These are phyloP conservation scores for Entomophthora muscae DNA, from an alignment of 371 early-diverging fungal species.

Conservation along the genomic window DNA sequence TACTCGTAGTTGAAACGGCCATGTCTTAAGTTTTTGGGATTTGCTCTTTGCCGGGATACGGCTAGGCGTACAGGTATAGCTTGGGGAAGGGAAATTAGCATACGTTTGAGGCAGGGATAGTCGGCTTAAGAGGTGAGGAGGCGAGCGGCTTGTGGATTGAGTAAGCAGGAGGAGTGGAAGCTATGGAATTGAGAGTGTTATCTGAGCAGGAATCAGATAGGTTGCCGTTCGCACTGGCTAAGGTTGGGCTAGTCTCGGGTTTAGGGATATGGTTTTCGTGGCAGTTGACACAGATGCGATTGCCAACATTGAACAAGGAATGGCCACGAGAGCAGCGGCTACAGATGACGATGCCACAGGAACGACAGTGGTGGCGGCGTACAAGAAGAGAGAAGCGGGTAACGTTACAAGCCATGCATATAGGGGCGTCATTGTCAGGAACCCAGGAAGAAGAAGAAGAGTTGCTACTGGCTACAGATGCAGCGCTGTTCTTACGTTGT, in stretches of 20 bases:
- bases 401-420: conserved; percentile 16
- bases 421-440: conserved; percentile 16
- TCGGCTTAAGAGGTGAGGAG: not conserved
- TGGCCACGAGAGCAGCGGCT: conserved; percentile 13
- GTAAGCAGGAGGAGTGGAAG: not conserved
- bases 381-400: conserved; percentile 17
- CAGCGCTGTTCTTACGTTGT: not conserved
- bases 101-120: too few relatives aligned
- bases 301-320: not conserved
- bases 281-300: not conserved
- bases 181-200: not conserved
- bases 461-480: not conserved
- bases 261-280: not conserved
- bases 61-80: too few relatives aligned
- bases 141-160: not conserved
- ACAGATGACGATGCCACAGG: conserved; percentile 19
- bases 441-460: conserved; percentile 12
- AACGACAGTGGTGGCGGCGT: conserved; percentile 19
- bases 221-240: not conserved
- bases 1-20: too few relatives aligned
- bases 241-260: not conserved
- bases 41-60: too few relatives aligned
- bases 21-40: too few relatives aligned
- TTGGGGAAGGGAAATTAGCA: too few relatives aligned
- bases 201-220: not conserved